Percentiles rank a stretch among this genome's conserved stretches.
Conservation (phyloP, 306 rosid species). For the Quercus rubra region DNA sequence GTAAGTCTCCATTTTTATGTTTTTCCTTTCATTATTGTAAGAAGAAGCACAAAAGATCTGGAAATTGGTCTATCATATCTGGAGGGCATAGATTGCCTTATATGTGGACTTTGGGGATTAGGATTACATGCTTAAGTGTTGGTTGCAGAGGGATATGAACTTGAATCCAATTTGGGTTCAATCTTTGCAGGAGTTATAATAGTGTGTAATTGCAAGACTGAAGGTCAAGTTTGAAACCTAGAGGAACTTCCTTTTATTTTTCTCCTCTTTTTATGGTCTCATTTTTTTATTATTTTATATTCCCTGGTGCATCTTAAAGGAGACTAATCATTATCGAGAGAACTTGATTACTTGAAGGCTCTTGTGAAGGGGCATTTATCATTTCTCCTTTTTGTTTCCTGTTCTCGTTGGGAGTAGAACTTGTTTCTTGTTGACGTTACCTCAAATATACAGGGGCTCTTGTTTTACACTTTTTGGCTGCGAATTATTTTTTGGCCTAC, state of each 20-base stretch:
- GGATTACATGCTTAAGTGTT: background rate
- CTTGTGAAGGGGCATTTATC: background rate
- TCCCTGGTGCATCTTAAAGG: background rate
- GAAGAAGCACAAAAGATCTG: background rate
- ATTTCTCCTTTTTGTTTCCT: background rate
- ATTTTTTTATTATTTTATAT: background rate
- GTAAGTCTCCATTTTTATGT: background rate
- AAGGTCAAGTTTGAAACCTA: background rate
- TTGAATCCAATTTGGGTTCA: background rate
- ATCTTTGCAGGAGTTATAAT: background rate
- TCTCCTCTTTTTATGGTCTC: background rate
- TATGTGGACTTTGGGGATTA: background rate
- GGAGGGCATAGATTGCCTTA: background rate
- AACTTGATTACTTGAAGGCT: background rate
- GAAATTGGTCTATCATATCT: background rate
- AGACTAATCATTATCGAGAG: constrained; percentile 9
- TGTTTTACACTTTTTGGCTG: constrained; percentile 9
- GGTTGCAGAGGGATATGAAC: background rate
- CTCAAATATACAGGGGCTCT: background rate
- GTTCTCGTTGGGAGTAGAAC: background rate
- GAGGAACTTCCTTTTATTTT: background rate
- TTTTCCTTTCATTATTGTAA: background rate
- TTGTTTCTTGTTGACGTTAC: background rate
- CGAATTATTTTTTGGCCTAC: constrained; percentile 1
- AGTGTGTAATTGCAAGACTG: background rate